Base-by-base conservation (phyloP, 371 early-diverging fungal genomes). In the Mucor circinelloides region DNA sequence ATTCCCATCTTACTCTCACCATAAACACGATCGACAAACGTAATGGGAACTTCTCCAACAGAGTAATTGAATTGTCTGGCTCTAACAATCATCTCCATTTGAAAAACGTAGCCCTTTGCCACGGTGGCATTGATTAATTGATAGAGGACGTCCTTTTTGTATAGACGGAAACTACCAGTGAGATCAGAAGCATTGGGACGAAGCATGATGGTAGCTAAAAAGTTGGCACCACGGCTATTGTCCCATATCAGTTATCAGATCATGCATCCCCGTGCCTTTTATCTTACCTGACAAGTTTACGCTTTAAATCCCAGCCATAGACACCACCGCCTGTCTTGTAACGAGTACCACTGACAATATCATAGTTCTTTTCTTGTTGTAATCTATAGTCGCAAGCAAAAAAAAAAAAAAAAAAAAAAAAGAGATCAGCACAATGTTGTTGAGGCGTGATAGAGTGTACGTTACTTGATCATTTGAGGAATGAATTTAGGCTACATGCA, bases 51-150 rank as follows among this genome's bases (percentile, higher is more conserved):
- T 74, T 99, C 99, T 25, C 91, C 96, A 50, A 99, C 94, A 17
- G 88, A 83, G 71, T 81, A 95, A 62, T 90, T 87, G 77, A 95
- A 89, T 81, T 96, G 95, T 72, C 73, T 64, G 42, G 99, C 99
- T 38, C 98, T 90, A 17, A 97, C 95, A 90, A 99, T 98, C 93
- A 99, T 95, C 79, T 99, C 99, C 99, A 99, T 99, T 80, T 99
- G 99, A 85, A 99, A 98, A 6, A 99, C 97, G 75, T 99, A 99
- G 7, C 99, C 99, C 78, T 96, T 95, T 40, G 97, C 93, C 23
- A 92, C 85, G 5, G 95, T 95, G 6, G 91, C 92, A 34, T 90
- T 78, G 69, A 99, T 95, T 69, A 99, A 83, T 65, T 89, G 81
- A 58, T 88, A 80, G 30, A 99, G 84, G 1, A 97, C 95, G 42